A percentile compares a stretch with the other conserved stretches of the same genome.
Evolutionary conservation across 2,329 filamentous ascomycete species (phyloP).

Genomic region (Calonectria ilicicola): DNA sequence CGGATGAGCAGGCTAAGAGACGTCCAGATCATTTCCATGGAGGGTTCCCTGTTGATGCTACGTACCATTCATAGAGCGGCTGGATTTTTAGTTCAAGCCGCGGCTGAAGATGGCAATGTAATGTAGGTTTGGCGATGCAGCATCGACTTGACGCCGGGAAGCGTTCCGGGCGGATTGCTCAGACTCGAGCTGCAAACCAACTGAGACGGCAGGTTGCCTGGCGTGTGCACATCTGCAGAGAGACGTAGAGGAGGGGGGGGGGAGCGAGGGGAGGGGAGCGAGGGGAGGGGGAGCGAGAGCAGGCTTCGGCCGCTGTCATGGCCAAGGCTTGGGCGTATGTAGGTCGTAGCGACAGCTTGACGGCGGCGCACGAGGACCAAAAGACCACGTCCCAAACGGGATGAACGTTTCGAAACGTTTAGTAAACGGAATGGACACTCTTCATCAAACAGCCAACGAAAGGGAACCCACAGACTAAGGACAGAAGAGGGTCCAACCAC

Average conservation of each 20-base stretch:
- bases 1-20: not conserved
- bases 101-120: not conserved
- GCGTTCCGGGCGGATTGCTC: not conserved
- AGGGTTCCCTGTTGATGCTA: not conserved
- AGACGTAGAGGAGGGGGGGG: too few species aligned
- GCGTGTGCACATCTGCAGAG: too few species aligned
- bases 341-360: not conserved
- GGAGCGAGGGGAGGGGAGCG: not conserved
- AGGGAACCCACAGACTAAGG: not conserved
- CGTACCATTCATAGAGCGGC: not conserved
- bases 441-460: not conserved
- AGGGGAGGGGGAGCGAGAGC: not conserved
- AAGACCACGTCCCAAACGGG: not conserved
- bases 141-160: conserved; percentile 33
- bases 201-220: not conserved
- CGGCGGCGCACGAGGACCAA: not conserved
- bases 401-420: conserved; percentile 18
- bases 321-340: not conserved
- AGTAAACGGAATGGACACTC: not conserved
- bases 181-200: not conserved
- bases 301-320: not conserved
- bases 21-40: conserved; percentile 16
- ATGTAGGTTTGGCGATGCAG: conserved; percentile 34
- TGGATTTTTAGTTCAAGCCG: conserved; percentile 23
- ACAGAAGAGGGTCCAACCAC: conserved; percentile 22